A percentile compares a stretch with the other conserved stretches of the same genome.
Evolutionary conservation across 2,329 filamentous ascomycete species (phyloP).

Genomic region (Emergomyces orientalis): DNA sequence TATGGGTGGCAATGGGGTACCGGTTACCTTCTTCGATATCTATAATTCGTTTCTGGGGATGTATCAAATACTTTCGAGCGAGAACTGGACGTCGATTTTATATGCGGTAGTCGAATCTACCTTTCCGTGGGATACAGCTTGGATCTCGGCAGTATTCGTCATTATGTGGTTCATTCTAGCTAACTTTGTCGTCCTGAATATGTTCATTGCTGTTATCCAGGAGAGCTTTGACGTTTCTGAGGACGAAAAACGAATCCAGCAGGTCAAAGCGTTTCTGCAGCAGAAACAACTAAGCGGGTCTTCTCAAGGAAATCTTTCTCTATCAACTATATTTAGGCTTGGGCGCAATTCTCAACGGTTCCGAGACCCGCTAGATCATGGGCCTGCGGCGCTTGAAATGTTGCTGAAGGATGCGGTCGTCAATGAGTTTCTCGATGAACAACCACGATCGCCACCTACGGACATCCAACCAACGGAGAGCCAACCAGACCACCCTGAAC

Average conservation of each 20-base stretch:
- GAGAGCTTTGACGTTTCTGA: slow-evolving; percentile 99
- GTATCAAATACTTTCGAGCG: slow-evolving; percentile 93
- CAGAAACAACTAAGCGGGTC: slow-evolving; percentile 71
- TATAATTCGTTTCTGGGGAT: slow-evolving; percentile 96
- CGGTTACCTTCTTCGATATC: slow-evolving; percentile 76
- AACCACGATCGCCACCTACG: slow-evolving; percentile 26
- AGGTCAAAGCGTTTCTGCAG: slow-evolving; percentile 89
- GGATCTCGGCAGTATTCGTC: slow-evolving; percentile 85
- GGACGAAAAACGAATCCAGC: slow-evolving; percentile 92
- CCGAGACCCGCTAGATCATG: slow-evolving; percentile 82
- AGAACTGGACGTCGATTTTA: slow-evolving; percentile 86
- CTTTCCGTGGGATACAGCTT: slow-evolving; percentile 59
- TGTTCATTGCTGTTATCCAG: slow-evolving; percentile 99
- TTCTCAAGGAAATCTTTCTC: slow-evolving; percentile 60
- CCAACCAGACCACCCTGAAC: slow-evolving; percentile 36
- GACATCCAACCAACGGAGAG: slow-evolving; percentile 24
- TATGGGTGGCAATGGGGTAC: slow-evolving; percentile 51
- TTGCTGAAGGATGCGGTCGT: slow-evolving; percentile 93
- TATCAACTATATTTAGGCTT: slow-evolving; percentile 60
- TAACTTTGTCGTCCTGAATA: slow-evolving; percentile 94
- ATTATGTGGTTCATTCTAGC: slow-evolving; percentile 93
- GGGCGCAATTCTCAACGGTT: slow-evolving; percentile 52
- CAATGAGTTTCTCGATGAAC: slow-evolving; percentile 82
- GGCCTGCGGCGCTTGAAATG: slow-evolving; percentile 89
- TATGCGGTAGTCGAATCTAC: slow-evolving; percentile 71